Conservation (phyloP, 179 eudicot genomes). For the Camellia oleifera region DNA sequence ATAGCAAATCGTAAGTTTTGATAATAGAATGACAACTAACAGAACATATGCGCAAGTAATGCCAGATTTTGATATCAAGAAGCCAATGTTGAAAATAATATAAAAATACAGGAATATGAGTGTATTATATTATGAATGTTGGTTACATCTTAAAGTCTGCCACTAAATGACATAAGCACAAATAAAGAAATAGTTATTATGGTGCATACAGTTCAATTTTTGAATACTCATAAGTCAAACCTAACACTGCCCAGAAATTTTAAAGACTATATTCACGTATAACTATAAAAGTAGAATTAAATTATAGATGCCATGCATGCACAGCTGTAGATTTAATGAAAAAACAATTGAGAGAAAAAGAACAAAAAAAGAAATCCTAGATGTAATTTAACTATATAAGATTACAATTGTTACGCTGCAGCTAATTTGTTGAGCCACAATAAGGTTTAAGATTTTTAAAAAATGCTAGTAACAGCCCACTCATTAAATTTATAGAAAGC, state of each 20-base stretch:
- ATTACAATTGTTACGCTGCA: neutral
- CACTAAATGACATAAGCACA: neutral
- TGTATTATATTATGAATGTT: neutral
- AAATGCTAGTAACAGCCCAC: neutral
- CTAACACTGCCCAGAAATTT: neutral
- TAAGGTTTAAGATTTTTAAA: neutral
- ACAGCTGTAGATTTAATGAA: neutral
- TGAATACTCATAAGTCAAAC: neutral
- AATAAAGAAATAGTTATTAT: neutral
- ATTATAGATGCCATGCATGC: neutral
- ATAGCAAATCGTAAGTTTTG: no score
- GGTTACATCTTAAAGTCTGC: neutral
- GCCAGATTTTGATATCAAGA: neutral
- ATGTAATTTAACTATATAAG: neutral
- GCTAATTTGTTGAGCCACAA: neutral
- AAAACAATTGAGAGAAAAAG: neutral
- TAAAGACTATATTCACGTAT: neutral
- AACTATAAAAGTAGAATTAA: neutral
- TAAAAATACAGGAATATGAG: neutral
- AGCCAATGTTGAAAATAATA: neutral
- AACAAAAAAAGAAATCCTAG: neutral
- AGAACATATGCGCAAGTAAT: neutral
- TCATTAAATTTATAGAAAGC: no score
- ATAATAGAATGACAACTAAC: neutral
- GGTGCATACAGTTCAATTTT: neutral